phyloP scores from a whole-genome alignment of 2,329 filamentous ascomycete species.

The Clarireedia monteithiana region DNA sequence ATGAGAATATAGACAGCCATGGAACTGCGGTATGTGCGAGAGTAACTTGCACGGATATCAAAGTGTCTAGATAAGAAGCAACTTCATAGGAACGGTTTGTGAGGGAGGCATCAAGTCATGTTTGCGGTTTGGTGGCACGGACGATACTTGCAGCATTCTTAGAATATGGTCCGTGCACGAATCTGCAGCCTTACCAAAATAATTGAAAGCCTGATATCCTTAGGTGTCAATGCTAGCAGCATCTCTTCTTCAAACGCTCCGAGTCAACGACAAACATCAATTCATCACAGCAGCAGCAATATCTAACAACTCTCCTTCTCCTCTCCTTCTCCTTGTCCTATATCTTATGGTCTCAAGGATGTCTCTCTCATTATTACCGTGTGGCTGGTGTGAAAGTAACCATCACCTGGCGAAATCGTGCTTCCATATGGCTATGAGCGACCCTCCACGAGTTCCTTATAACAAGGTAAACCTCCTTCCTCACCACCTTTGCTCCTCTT shows the following conservation, averaged over 20 bases:
- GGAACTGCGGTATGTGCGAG: no score
- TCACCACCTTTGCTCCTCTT: background rate
- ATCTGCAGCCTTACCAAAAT: no score
- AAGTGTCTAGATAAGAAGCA: no score
- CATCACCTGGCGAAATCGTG: constrained; percentile 4
- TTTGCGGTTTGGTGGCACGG: no score
- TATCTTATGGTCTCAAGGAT: background rate
- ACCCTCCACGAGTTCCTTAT: background rate
- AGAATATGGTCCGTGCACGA: no score
- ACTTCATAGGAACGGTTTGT: no score
- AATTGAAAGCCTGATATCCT: background rate
- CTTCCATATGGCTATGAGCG: background rate
- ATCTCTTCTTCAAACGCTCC: background rate
- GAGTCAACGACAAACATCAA: constrained; percentile 9
- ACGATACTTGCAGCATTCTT: no score
- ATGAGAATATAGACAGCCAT: no score
- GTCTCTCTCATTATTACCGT: constrained; percentile 2
- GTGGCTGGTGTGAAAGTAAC: constrained; percentile 8
- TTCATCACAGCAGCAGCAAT: constrained; percentile 3
- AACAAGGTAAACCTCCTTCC: background rate
- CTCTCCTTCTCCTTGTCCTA: background rate
- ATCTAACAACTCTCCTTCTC: constrained; percentile 8
- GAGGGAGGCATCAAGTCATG: no score
- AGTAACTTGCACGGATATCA: no score
- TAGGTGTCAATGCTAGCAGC: background rate